Base-by-base conservation (phyloP, 257 asterid genomes). In the Solanum pennellii region DNA sequence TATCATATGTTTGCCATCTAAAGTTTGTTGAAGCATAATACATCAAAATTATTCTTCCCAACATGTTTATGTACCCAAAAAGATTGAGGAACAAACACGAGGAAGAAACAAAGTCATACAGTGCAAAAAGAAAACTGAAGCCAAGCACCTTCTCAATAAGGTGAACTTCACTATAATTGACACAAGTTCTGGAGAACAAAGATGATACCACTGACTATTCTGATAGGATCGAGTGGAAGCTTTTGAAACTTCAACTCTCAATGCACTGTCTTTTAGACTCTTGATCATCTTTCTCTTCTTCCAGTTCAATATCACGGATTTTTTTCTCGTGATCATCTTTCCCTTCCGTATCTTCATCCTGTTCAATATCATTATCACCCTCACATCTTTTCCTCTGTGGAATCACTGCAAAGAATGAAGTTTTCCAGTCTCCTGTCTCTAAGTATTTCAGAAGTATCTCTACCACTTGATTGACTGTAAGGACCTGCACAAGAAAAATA, bases 391-490 rank as follows among this genome's bases (percentile, higher is more conserved):
- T 97, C 85, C 99, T 93, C 59, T 86, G 98, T 91, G 99, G 99
- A 88, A 97, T 93, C 86, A 97, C 99, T 76, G 92, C 87, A 79
- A 94, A 95, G 91, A 96, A 95, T 16, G 98, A 93, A 25, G 89
- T 87, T 88, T 94, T 94, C 99, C 99, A 97, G 89, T 94, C 96
- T 91, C 90, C 91, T 42, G 94, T 89, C 91, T 94, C 98, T 93
- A 94, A 72, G 92, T 88, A 97, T 90, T 93, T 95, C 89, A 95
- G 95, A 65, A 97, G 89, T 91, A 97, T 95, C 93, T 95, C 98
- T 25, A 94, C 92, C 73, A 95, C 98, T 93, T 95, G 98, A 92
- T 97, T 97, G 89, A 97, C 98, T 1, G 99, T 95, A 84, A 97
- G 98, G 87, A 97, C 98, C 99, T 97, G 91, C 60, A 87, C 37